Conservation (phyloP, 2,329 filamentous ascomycete species). For the Diaporthe aspalathi region DNA sequence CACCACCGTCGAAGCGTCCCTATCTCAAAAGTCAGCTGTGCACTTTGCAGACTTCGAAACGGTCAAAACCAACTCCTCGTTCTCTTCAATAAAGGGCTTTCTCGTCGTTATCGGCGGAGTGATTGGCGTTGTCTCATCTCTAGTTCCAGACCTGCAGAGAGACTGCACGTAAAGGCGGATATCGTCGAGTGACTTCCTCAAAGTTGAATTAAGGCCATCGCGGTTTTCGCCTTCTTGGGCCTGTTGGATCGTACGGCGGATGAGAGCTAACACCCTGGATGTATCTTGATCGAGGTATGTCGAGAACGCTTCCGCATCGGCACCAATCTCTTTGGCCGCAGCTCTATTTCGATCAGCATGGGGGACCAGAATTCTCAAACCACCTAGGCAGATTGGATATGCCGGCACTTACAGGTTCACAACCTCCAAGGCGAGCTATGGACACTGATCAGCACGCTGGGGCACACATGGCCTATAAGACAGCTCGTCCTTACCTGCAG, state of each 20-base stretch:
- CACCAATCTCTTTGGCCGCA: conserved; percentile 25
- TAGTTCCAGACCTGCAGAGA: conserved; percentile 15
- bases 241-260: conserved; percentile 33
- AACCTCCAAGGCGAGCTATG: conserved; percentile 33
- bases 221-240: conserved; percentile 23
- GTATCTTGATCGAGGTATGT: conserved; percentile 35
- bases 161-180: conserved; percentile 34
- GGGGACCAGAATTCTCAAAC: too few species aligned
- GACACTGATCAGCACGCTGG: background rate
- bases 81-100: background rate
- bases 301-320: conserved; percentile 17
- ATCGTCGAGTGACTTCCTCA: conserved; percentile 25
- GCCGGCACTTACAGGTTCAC: conserved; percentile 31
- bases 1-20: background rate
- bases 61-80: background rate
- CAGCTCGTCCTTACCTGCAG: conserved; percentile 9
- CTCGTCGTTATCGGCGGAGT: background rate
- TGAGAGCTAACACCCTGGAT: conserved; percentile 24
- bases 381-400: background rate
- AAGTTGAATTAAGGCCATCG: conserved; percentile 9
- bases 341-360: conserved; percentile 18
- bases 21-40: background rate
- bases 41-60: fast-evolving
- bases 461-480: background rate
- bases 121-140: background rate